phyloP scores from a whole-genome alignment of 352 stramenopile species.

The Pythium plurisporium region DNA sequence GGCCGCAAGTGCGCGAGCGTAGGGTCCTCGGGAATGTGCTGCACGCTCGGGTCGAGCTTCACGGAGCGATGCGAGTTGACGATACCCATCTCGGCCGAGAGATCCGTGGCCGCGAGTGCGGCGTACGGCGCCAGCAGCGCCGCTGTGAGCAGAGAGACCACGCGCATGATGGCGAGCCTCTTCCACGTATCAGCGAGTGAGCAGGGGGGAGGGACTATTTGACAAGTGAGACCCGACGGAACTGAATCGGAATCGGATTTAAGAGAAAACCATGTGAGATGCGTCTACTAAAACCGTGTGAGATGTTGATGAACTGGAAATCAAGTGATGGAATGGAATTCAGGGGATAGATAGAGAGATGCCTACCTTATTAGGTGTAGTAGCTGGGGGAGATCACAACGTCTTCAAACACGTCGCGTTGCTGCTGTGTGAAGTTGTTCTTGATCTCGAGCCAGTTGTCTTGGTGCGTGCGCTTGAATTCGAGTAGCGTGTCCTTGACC shows the following conservation, averaged over 20 bases:
- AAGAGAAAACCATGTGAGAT: background rate
- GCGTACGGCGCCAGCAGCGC: background rate
- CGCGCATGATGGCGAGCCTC: slow-evolving; percentile 3
- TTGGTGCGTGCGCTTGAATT: slow-evolving; percentile 82
- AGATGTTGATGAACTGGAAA: no score
- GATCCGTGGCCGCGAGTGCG: slow-evolving; percentile 19
- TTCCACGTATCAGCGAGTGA: no score
- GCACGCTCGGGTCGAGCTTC: slow-evolving; percentile 50
- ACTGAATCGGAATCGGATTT: background rate
- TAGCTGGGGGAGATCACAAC: slow-evolving; percentile 73
- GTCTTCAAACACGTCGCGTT: slow-evolving; percentile 76
- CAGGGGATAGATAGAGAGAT: background rate
- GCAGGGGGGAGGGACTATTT: background rate
- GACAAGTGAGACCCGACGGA: background rate
- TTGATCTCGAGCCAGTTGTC: slow-evolving; percentile 82
- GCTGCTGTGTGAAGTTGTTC: slow-evolving; percentile 41
- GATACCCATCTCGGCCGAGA: slow-evolving; percentile 16
- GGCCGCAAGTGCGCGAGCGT: slow-evolving; percentile 39
- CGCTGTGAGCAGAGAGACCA: background rate
- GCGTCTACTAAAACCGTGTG: background rate
- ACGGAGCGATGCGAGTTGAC: slow-evolving; percentile 17
- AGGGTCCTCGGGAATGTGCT: slow-evolving; percentile 59
- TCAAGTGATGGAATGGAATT: no score
- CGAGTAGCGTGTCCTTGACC: slow-evolving; percentile 74
- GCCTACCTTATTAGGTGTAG: slow-evolving; percentile 34